phyloP scores from a whole-genome alignment of 306 rosid genomes.

The Spatholobus suberectus region DNA sequence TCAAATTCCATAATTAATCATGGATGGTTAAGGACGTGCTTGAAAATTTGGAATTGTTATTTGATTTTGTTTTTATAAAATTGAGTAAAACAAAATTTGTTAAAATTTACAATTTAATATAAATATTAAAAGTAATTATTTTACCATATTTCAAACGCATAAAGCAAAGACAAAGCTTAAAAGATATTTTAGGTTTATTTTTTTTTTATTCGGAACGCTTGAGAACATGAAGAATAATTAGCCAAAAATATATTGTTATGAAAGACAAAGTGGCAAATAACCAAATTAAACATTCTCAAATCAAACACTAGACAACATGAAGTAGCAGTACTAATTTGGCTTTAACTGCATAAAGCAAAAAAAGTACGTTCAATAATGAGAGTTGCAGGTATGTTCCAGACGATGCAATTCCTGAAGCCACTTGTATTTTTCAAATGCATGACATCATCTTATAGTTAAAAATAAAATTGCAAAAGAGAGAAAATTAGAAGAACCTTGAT shows the following conservation, averaged over 20 bases:
- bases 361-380: neutral
- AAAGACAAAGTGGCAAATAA: neutral
- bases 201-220: neutral
- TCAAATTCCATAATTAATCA: neutral
- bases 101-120: neutral
- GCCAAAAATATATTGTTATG: neutral
- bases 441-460: slow-evolving; percentile 4
- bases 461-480: neutral
- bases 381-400: neutral
- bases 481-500: neutral
- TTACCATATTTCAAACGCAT: neutral
- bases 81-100: neutral
- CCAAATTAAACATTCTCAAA: neutral
- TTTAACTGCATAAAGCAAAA: neutral
- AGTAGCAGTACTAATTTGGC: neutral
- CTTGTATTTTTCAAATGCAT: neutral
- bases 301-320: neutral
- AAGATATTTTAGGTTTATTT: neutral
- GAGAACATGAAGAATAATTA: neutral
- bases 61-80: neutral
- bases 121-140: neutral
- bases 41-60: neutral
- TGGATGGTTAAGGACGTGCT: neutral
- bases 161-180: neutral
- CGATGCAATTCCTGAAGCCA: neutral